Evolutionary conservation across 345 rosid genomes (phyloP).

Genomic region (Citrus sp.): DNA sequence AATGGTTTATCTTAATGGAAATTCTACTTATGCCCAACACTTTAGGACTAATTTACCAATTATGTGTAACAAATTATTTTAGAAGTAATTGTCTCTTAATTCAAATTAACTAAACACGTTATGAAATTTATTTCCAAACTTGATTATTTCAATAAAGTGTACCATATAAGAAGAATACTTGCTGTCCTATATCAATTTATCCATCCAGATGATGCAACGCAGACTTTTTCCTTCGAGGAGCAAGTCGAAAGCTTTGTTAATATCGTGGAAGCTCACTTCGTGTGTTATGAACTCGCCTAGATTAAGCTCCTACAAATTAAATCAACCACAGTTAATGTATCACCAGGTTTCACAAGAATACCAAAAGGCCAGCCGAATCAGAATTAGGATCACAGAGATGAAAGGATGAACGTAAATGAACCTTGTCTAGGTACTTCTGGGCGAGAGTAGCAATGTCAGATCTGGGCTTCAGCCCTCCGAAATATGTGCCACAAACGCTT

Average conservation of each 20-base stretch:
- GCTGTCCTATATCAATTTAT: slow-evolving; percentile 2
- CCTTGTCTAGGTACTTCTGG: slow-evolving; percentile 37
- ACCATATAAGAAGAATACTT: too few relatives aligned
- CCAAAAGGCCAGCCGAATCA: background rate
- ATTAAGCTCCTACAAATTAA: slow-evolving; percentile 40
- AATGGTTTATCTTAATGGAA: too few relatives aligned
- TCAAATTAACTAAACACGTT: too few relatives aligned
- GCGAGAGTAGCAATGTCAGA: slow-evolving; percentile 44
- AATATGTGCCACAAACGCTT: slow-evolving; percentile 38
- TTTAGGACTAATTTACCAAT: too few relatives aligned
- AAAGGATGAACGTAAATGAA: background rate
- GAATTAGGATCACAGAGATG: background rate
- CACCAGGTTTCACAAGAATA: background rate
- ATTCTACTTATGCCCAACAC: too few relatives aligned
- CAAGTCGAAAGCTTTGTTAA: slow-evolving; percentile 58
- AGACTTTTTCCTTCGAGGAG: slow-evolving; percentile 42
- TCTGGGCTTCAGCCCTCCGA: slow-evolving; percentile 66
- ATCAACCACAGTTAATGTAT: background rate
- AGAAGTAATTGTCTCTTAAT: too few relatives aligned
- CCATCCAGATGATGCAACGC: slow-evolving; percentile 61
- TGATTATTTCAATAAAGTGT: too few relatives aligned
- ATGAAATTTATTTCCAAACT: too few relatives aligned
- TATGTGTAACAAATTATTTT: too few relatives aligned
- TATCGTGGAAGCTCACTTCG: slow-evolving; percentile 44
- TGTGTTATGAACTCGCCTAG: slow-evolving; percentile 45